Percentiles rank a stretch among this genome's conserved stretches.
phyloP scores from a whole-genome alignment of 352 stramenopile genomes.

The Thraustochytrium aureum region DNA sequence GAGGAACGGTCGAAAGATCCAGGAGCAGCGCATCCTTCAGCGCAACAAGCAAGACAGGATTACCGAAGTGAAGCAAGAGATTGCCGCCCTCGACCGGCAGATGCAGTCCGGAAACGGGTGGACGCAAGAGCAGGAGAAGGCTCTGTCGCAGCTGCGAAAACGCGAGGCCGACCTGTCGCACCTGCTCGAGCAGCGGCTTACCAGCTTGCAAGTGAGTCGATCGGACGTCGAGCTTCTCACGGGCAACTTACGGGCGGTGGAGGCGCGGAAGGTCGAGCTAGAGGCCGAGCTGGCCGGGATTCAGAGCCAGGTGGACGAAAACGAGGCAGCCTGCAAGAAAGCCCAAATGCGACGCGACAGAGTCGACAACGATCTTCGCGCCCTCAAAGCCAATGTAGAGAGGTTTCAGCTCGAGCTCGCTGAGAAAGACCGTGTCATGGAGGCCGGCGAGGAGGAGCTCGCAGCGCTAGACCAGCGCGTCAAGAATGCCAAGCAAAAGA shows the following conservation, averaged over 20 bases:
- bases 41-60: slow-evolving; percentile 23
- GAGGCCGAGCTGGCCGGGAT: slow-evolving; percentile 28
- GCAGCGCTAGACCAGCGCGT: slow-evolving; percentile 70
- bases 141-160: slow-evolving; percentile 34
- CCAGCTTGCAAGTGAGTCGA: slow-evolving; percentile 34
- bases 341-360: slow-evolving; percentile 34
- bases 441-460: slow-evolving; percentile 65
- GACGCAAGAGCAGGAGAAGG: slow-evolving; percentile 40
- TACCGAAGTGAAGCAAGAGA: slow-evolving; percentile 12
- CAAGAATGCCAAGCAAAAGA: slow-evolving; percentile 75
- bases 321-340: slow-evolving; percentile 54
- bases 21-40: slow-evolving; percentile 10
- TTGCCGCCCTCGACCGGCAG: slow-evolving; percentile 45
- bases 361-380: slow-evolving; percentile 6
- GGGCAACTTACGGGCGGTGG: slow-evolving; percentile 62
- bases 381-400: slow-evolving; percentile 50
- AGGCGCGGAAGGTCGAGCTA: slow-evolving; percentile 5
- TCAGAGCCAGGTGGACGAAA: slow-evolving; percentile 39
- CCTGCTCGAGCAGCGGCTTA: slow-evolving; percentile 56
- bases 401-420: slow-evolving; percentile 50
- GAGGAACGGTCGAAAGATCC: slow-evolving; percentile 58
- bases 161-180: slow-evolving; percentile 46
- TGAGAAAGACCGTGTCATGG: slow-evolving; percentile 64
- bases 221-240: slow-evolving; percentile 69
- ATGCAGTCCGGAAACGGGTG: slow-evolving; percentile 16